Percentiles rank a stretch among this genome's conserved stretches.
These are phyloP conservation scores for Orbilia brochopaga DNA, from an alignment of 2,329 filamentous ascomycete genomes.

Conservation along the genomic window DNA sequence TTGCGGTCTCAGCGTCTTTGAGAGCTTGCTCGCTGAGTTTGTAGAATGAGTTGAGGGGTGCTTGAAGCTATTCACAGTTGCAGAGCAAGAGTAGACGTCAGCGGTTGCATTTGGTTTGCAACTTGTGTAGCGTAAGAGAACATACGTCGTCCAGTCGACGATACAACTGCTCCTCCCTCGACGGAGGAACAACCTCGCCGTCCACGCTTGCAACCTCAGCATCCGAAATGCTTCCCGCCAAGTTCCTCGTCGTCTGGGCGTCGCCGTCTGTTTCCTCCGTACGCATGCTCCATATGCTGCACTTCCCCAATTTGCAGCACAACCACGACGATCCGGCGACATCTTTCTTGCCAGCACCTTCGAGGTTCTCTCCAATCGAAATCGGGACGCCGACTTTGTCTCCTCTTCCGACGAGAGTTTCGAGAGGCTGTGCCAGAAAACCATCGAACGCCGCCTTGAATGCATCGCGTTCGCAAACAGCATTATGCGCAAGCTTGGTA, in stretches of 20 bases:
- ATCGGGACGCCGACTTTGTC: neutral
- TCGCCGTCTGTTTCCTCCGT: neutral
- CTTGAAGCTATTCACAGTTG: slow-evolving; percentile 15
- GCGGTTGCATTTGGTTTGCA: neutral
- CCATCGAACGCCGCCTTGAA: neutral
- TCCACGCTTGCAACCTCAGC: neutral
- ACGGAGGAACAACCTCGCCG: neutral
- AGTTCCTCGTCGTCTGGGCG: no score
- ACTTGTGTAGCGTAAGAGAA: neutral
- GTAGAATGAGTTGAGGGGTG: slow-evolving; percentile 26
- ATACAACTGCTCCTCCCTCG: slow-evolving; percentile 28
- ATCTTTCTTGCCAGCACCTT: neutral
- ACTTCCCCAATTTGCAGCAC: slow-evolving; percentile 8
- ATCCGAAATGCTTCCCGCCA: neutral
- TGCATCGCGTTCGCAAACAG: slow-evolving; percentile 1
- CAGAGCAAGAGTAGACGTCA: no score
- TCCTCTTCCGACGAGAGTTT: neutral
- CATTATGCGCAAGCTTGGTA: slow-evolving; percentile 9
- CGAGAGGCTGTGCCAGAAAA: slow-evolving; percentile 8
- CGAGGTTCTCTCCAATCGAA: neutral
- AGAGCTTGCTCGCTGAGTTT: slow-evolving; percentile 26
- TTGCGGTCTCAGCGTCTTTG: slow-evolving; percentile 14
- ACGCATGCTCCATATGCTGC: slow-evolving; percentile 27
- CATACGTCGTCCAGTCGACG: slow-evolving; percentile 30
- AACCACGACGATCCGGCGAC: neutral